Evolutionary conservation across 768 basidiomycete species (phyloP), one percentile per base, ranked within the genome.

Genomic region (Bullera alba): DNA sequence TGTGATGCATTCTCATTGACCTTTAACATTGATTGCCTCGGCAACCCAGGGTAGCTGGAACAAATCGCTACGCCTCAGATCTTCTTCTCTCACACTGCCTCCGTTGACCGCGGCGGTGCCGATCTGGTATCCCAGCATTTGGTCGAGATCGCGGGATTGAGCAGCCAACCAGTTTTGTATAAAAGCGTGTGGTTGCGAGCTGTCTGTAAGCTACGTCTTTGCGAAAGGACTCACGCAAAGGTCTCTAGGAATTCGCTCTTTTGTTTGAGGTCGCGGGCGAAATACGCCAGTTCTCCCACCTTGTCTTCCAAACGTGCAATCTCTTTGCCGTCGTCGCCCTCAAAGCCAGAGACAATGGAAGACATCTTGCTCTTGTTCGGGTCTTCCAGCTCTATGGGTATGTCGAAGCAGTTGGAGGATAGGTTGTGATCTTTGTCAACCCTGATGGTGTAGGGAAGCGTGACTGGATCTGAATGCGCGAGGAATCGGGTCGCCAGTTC

Each of bases 161-260:
- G 87, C 90, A 60, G 86, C 85, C 16, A 96, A 71, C 89, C 89
- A 95, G 2, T 81, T 85, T 64, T 91, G 85, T 49, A 91, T 85
- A 68, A 96, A 72, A 86, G 56, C 78, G 77, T 5, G 82, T 77
- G 6, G 92, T 87, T 63, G 54, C 15, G 63, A 46, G 8, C 65
- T 66, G 45, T 39, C 17, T 4, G 34, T 52, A 46, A 55, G 51
- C 35, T 7, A 7, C 5, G 43, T 16, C 22, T 23, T 15, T 5
- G 19, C 2, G 6, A 26, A 26, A n/a, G 12, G 10, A 58, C 62
- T 47, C 42, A 63, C 12, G 87, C 81, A 65, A 95, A 95, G 1
- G 82, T 81, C 55, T 82, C 79, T 36, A 96, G 74, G 73, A 96
- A 96, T 6, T 86, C 84, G 21, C 83, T 79, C 71, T 92, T 93